Base-by-base conservation (phyloP, 2,329 filamentous ascomycete genomes). In the Neobulgaria alba region DNA sequence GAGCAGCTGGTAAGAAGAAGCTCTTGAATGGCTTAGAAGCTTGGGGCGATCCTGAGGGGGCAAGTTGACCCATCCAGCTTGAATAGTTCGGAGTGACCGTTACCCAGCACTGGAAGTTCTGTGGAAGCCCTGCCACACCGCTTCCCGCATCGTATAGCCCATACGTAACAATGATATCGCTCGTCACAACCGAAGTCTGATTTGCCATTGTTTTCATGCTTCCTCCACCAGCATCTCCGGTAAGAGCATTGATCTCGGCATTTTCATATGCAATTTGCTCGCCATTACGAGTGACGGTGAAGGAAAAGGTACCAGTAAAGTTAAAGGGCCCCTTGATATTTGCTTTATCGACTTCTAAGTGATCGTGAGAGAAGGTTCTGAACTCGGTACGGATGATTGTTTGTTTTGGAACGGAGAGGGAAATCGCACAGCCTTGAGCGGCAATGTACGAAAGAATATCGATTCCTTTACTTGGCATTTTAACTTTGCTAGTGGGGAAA, bases 101-200 rank as follows among this genome's bases (percentile, higher is more conserved):
- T 3, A 72, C 61, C 49, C 64, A 68, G 52, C 62, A 66, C 52
- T 69, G 62, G 59, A 70, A 61, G 5, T 55, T 55, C 48, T 62
- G 58, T 40, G 70, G 53, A 40, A 72, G 59, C 2, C 64, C 61
- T 2, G 61, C 63, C 3, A 60, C 53, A 1, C 68, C 68, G 1
- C 59, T 55, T 5, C 68, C 69, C 3, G 68, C 64, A 39, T 69
- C 66, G 49, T 72, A 73, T 43, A 72, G 66, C 8, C 68, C 67
- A 44, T 68, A 73, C 0, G 56, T 55, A 14, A 71, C 58, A 3
- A 68, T 61, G 12, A 68, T 29, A 34, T 64, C 57, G 30, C 57
- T 60, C 50, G 63, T 35, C 42, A 52, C 33, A 30, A 52, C 35
- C 2, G 52, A 50, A 15, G 36, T 39, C 15, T 52, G 50, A 31